These are phyloP conservation scores for Colletotrichum paranaense DNA, from an alignment of 2,329 filamentous ascomycete species.

Conservation along the genomic window DNA sequence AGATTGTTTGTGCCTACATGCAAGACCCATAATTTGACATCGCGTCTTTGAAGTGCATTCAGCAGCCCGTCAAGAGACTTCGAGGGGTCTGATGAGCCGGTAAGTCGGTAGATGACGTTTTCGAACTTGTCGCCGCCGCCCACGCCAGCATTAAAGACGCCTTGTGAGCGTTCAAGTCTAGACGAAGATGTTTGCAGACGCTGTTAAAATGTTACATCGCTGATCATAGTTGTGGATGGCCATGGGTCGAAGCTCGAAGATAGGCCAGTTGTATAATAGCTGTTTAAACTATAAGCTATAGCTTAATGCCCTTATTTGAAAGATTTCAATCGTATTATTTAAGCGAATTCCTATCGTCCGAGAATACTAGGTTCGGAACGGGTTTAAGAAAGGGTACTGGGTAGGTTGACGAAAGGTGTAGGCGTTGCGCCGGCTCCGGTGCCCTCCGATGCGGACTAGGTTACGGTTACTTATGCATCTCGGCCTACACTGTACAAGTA, in stretches of 20 bases:
- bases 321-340: too few species aligned
- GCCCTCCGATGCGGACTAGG: too few species aligned
- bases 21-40: neutral
- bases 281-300: too few species aligned
- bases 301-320: too few species aligned
- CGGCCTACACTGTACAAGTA: too few species aligned
- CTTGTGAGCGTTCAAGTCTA: neutral
- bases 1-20: neutral
- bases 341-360: too few species aligned
- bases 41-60: neutral
- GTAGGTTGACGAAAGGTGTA: too few species aligned
- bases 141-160: neutral
- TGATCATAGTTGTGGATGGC: neutral
- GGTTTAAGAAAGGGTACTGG: too few species aligned
- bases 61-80: neutral
- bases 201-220: neutral
- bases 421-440: too few species aligned
- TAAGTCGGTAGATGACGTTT: conserved; percentile 9
- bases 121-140: conserved; percentile 5
- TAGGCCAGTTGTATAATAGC: neutral
- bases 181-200: neutral
- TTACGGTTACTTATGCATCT: too few species aligned
- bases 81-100: neutral
- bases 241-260: neutral
- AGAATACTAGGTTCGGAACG: too few species aligned